Evolutionary conservation across 2,329 filamentous ascomycete species (phyloP).

Genomic region (Cladophialophora carrionii): DNA sequence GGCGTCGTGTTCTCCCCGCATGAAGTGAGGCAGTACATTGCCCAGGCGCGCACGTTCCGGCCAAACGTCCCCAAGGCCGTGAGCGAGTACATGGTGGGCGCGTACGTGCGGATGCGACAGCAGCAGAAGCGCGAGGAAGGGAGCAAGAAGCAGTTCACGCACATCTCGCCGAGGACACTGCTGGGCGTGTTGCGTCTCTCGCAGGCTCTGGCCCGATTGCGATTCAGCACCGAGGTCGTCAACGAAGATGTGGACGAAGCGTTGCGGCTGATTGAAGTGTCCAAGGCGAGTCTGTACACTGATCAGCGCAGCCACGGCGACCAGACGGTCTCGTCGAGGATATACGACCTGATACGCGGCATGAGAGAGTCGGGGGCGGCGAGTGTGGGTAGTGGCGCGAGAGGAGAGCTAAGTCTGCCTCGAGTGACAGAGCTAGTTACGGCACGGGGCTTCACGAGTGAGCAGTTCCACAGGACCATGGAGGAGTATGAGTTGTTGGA

Average conservation of each 20-base stretch:
- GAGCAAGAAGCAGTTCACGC: constrained; percentile 87
- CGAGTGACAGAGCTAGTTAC: constrained; percentile 89
- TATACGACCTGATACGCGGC: constrained; percentile 90
- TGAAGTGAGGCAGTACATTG: constrained; percentile 95
- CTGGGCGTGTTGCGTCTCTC: constrained; percentile 90
- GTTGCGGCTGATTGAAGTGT: constrained; percentile 84
- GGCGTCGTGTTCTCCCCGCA: constrained; percentile 84
- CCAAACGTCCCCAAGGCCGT: constrained; percentile 82
- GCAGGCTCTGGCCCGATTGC: constrained; percentile 87
- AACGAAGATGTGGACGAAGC: constrained; percentile 96
- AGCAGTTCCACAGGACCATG: constrained; percentile 83
- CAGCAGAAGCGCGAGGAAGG: constrained; percentile 90
- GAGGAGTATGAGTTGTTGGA: constrained; percentile 87
- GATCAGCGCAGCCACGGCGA: constrained; percentile 67
- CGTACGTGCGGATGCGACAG: constrained; percentile 92
- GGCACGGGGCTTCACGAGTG: constrained; percentile 93
- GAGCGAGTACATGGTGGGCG: constrained; percentile 95
- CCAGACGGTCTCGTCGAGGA: constrained; percentile 81
- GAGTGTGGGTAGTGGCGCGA: constrained; percentile 68
- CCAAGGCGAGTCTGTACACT: constrained; percentile 84
- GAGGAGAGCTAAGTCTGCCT: constrained; percentile 79
- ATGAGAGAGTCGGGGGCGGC: constrained; percentile 83
- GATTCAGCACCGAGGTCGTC: constrained; percentile 82
- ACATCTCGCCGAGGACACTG: constrained; percentile 91
- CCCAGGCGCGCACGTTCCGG: constrained; percentile 85